Evolutionary conservation across 139 green algal genomes (phyloP).

Genomic region (Tetradesmus lagerheimii): DNA sequence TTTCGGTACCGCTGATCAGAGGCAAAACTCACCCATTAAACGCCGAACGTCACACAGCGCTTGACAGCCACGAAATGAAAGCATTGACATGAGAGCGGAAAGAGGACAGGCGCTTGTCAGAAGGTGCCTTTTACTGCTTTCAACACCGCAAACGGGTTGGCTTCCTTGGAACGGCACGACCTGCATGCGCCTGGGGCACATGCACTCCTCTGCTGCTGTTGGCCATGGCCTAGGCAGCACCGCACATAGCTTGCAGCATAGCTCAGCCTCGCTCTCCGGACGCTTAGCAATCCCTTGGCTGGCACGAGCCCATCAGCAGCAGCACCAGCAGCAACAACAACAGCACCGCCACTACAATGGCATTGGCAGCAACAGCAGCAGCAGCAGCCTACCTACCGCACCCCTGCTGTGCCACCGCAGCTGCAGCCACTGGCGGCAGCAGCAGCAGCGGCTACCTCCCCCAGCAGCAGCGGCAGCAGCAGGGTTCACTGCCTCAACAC

Average conservation of each 20-base stretch:
- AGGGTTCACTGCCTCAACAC: neutral
- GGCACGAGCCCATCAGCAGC: neutral
- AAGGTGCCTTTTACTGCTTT: neutral
- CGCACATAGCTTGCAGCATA: neutral
- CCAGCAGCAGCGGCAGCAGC: constrained; percentile 31
- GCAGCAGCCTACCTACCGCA: neutral
- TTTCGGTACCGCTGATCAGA: neutral
- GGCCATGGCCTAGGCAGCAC: neutral
- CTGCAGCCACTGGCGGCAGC: neutral
- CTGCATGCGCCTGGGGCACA: neutral
- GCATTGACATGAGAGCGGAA: neutral
- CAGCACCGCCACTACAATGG: neutral
- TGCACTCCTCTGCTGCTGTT: neutral
- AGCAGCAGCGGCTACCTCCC: neutral
- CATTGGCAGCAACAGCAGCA: neutral
- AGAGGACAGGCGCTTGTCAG: neutral
- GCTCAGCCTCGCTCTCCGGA: neutral
- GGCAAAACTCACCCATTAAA: neutral
- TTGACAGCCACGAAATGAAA: neutral
- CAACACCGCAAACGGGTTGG: neutral
- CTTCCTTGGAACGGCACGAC: neutral
- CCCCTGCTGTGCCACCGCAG: neutral
- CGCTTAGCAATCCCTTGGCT: neutral
- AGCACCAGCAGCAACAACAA: constrained; percentile 2
- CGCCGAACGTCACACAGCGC: neutral